Evolutionary conservation across 495 filamentous ascomycete species (phyloP), one percentile per base, ranked within the genome.

Genomic region (Mytilinidion resinicola): DNA sequence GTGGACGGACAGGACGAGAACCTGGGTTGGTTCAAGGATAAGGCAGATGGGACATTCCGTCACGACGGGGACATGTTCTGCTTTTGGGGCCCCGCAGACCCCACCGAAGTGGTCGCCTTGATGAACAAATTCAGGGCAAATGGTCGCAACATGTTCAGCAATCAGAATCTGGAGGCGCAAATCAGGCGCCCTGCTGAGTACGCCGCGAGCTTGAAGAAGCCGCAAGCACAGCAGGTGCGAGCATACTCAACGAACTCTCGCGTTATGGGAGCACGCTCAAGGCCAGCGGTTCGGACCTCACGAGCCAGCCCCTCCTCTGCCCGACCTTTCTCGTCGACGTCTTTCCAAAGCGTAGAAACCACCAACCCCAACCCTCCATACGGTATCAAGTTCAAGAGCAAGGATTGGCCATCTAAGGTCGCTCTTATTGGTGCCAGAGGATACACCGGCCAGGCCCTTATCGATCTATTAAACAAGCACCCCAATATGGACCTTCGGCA

Each of bases 301-400:
- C 54, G 44, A 36, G 7, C 30, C 8, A 9, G 52, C 7, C 33
- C 57, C 20, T 42, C 53, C 9, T 56, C 56, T 7, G 53, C 62
- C 53, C 73, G 81, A 51, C 73, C 74, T 1, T 85, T 83, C 63
- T 74, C 82, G 17, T 83, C 86, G 33, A 55, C 43, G 15, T 55
- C 59, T 9, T 47, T 52, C 5, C 59, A 55, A 19, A 33, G 37
- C 12, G 55, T 59, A 20, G 59, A 59, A 35, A 88, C 87, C 49
- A 96, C 91, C 19, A 96, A 98, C 77, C 91, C 93, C 3, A 97
- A 96, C 76, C 92, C 92, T 19, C 93, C 92, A n/a, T 83, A 90
- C n/a, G 93, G 93, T 47, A 85, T 86, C 73, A 89, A 89, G 75
- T 95, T 96, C 72, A 85, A 82, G 49, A 91, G 89, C 51, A 96